Evolutionary conservation across 2,329 filamentous ascomycete genomes (phyloP).

Genomic region (Microsporum canis): DNA sequence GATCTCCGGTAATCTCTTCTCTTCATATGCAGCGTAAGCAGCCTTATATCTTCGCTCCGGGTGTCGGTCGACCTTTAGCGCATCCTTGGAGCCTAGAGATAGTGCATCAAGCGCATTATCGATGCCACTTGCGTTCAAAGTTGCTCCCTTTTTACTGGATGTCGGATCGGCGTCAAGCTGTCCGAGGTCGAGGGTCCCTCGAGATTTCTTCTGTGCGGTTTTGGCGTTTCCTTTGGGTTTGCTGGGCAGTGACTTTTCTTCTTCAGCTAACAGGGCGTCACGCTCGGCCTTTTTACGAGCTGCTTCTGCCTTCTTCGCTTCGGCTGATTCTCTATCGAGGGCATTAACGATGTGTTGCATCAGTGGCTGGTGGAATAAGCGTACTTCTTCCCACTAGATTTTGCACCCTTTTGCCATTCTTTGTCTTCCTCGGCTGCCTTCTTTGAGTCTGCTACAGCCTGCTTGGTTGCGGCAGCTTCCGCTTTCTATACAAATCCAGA

Average conservation of each 20-base stretch:
- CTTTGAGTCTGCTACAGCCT: slow-evolving; percentile 57
- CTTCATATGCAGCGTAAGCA: slow-evolving; percentile 72
- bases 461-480: slow-evolving; percentile 70
- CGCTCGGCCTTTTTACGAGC: slow-evolving; percentile 87
- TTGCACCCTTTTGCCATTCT: slow-evolving; percentile 77
- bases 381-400: slow-evolving; percentile 79
- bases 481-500: slow-evolving; percentile 55
- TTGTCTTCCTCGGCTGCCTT: slow-evolving; percentile 56
- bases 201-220: slow-evolving; percentile 42
- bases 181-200: slow-evolving; percentile 57
- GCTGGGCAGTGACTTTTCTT: slow-evolving; percentile 58
- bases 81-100: slow-evolving; percentile 48
- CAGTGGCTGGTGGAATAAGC: slow-evolving; percentile 23
- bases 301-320: slow-evolving; percentile 68
- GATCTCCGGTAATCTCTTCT: slow-evolving; percentile 71
- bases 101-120: slow-evolving; percentile 89
- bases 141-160: slow-evolving; percentile 36
- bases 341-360: slow-evolving; percentile 2
- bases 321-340: slow-evolving; percentile 62
- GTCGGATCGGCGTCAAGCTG: slow-evolving; percentile 51
- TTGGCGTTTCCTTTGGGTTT: slow-evolving; percentile 48
- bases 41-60: slow-evolving; percentile 81
- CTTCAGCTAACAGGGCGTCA: slow-evolving; percentile 68
- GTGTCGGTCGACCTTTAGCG: slow-evolving; percentile 70
- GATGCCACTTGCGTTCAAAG: slow-evolving; percentile 75